Conservation (phyloP, 164 flowering plant genomes). For the Dillenia turbinata region DNA sequence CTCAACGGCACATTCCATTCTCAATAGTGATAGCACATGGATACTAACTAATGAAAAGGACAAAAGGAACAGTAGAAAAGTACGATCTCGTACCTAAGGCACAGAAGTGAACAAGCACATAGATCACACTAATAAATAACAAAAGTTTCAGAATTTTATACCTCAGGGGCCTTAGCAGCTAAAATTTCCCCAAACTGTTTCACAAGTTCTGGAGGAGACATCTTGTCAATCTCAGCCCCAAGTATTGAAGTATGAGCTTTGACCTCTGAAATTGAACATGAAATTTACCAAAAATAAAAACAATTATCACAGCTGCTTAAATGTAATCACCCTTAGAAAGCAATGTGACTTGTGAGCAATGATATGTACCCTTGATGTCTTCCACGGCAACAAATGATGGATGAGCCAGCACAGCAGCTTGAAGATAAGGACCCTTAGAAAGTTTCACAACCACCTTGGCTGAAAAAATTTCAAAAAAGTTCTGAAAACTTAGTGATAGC, state of each 20-base stretch:
- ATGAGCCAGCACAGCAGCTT: conserved; percentile 67
- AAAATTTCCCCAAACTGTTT: conserved; percentile 64
- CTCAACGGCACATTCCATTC: no score
- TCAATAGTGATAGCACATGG: no score
- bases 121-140: neutral
- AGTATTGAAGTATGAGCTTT: conserved; percentile 57
- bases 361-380: conserved; percentile 54
- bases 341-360: neutral
- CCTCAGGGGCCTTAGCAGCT: conserved; percentile 48
- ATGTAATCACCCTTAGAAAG: neutral
- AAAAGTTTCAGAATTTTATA: conserved; percentile 14
- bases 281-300: neutral
- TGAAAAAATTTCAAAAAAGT: conserved; percentile 18
- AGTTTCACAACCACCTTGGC: conserved; percentile 66
- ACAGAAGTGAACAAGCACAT: no score
- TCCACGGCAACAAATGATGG: conserved; percentile 63
- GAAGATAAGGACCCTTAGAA: conserved; percentile 38
- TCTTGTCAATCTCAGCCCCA: conserved; percentile 69
- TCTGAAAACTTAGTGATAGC: no score
- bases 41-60: no score
- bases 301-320: neutral
- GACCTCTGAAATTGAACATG: conserved; percentile 39
- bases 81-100: no score
- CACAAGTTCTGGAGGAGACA: conserved; percentile 64
- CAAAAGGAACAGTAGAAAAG: no score